phyloP scores from a whole-genome alignment of 202 grass and related monocot genomes.

The Digitaria exilis region DNA sequence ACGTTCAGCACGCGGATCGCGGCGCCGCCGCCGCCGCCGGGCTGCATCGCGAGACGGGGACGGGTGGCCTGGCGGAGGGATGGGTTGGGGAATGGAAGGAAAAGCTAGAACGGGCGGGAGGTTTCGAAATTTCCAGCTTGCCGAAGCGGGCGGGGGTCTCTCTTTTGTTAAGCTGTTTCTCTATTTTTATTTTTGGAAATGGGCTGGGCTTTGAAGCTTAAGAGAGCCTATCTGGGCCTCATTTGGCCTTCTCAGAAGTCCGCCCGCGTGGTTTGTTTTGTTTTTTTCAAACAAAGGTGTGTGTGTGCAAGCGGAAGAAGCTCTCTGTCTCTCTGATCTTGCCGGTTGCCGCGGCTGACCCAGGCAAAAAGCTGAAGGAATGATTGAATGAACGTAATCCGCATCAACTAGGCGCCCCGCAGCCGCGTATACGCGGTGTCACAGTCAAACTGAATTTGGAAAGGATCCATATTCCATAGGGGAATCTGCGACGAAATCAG shows the following conservation, averaged over 20 bases:
- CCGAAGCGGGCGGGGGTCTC: not conserved
- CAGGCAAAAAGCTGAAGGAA: not conserved
- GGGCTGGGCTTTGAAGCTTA: not conserved
- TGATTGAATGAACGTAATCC: not conserved
- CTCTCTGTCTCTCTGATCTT: not conserved
- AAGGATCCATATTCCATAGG: too few relatives aligned
- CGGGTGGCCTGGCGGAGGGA: not conserved
- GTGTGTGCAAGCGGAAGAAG: not conserved
- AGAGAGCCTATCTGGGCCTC: not conserved
- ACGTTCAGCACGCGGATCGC: slow-evolving; percentile 83
- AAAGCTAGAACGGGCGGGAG: slow-evolving; percentile 27
- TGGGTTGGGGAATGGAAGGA: not conserved
- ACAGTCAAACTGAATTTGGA: not conserved
- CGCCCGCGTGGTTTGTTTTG: too few relatives aligned
- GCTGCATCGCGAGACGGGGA: slow-evolving; percentile 13
- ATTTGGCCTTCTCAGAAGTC: not conserved
- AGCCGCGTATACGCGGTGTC: not conserved
- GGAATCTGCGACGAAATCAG: not conserved
- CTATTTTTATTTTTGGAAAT: not conserved
- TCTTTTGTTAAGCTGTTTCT: not conserved
- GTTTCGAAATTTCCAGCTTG: slow-evolving; percentile 42
- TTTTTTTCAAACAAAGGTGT: not conserved
- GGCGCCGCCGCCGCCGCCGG: slow-evolving; percentile 42
- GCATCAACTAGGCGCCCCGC: too few relatives aligned
- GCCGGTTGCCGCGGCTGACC: not conserved